Evolutionary conservation across 2,329 filamentous ascomycete species (phyloP), one percentile per base, ranked within the genome.

Genomic region (Incumbomyces delicatus): DNA sequence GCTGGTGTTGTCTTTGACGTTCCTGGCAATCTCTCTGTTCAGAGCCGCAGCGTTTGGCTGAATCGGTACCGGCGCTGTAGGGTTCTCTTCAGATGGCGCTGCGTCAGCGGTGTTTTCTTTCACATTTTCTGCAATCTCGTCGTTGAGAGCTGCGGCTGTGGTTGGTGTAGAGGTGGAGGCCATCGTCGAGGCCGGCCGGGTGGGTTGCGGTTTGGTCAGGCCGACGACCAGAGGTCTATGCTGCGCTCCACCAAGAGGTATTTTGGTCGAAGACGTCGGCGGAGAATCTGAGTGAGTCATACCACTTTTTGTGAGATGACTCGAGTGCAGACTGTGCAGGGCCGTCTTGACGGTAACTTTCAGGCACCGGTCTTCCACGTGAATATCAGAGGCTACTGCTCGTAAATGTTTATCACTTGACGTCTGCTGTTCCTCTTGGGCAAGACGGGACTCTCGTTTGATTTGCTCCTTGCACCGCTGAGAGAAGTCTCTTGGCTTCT

Each of bases 41-140:
- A 61, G 57, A 8, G 57, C 57, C 44, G 55, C 41, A 41, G 37
- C 39, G n/a, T 42, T 74, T 70, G 81, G 80, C 52, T 72, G 71
- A 66, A 77, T 32, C 67, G 73, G 58, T 75, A 72, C 41, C 60
- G 61, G 60, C 70, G 69, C 32, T 65, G 64, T 50, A 65, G 68
- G 51, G 64, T 66, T 54, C 61, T 37, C 35, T n/a, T 47, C 46
- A 20, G 48, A 46, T 16, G 53, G 51, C 10, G 53, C 52, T n/a
- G 53, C 50, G 12, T 44, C 27, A 5, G 47, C 27, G n/a, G 51
- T 54, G 44, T 55, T 57, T 46, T 50, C 38, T 37, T 54, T 48
- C 17, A 57, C 51, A 32, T 57, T 53, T 35, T 52, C 47, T 27
- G 52, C 36, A 34, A 54, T 67, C 58, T 66, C 67, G 13, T 51